A percentile compares a stretch with the other conserved stretches of the same genome.
phyloP scores from a whole-genome alignment of 331 rosid genomes.

The Telfairia occidentalis region DNA sequence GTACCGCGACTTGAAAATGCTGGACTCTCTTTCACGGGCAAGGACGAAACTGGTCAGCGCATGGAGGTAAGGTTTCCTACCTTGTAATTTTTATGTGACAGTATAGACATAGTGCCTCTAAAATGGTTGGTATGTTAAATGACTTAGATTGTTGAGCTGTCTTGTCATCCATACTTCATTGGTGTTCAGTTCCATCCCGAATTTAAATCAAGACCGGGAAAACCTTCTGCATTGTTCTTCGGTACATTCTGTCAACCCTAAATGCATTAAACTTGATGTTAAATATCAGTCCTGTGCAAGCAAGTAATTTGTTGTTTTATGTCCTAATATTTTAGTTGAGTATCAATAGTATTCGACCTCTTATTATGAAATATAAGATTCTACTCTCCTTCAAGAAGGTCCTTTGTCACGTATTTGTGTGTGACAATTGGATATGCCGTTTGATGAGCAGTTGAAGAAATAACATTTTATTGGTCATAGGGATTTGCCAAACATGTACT shows the following conservation, averaged over 20 bases:
- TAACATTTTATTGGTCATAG: background rate
- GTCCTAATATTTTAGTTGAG: background rate
- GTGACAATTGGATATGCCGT: background rate
- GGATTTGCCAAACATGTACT: background rate
- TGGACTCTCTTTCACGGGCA: conserved; percentile 30
- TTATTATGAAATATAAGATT: background rate
- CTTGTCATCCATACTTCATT: conserved; percentile 37
- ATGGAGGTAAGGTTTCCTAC: conserved; percentile 27
- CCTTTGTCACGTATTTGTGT: background rate
- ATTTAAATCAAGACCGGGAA: conserved; percentile 38
- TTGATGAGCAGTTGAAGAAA: background rate
- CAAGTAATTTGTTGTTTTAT: background rate
- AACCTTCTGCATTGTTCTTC: conserved; percentile 35
- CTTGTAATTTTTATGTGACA: background rate
- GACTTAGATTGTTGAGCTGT: conserved; percentile 32
- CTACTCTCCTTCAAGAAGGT: background rate
- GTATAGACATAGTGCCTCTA: background rate
- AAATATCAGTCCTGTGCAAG: background rate
- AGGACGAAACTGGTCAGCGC: conserved; percentile 26
- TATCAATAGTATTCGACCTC: background rate
- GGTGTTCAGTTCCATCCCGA: conserved; percentile 46
- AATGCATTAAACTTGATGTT: background rate
- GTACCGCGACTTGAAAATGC: conserved; percentile 28
- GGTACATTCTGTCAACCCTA: conserved; percentile 13
- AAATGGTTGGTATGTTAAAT: background rate